These are phyloP conservation scores for Fusarium mundagurra DNA, from an alignment of 2,329 filamentous ascomycete genomes.

Conservation along the genomic window DNA sequence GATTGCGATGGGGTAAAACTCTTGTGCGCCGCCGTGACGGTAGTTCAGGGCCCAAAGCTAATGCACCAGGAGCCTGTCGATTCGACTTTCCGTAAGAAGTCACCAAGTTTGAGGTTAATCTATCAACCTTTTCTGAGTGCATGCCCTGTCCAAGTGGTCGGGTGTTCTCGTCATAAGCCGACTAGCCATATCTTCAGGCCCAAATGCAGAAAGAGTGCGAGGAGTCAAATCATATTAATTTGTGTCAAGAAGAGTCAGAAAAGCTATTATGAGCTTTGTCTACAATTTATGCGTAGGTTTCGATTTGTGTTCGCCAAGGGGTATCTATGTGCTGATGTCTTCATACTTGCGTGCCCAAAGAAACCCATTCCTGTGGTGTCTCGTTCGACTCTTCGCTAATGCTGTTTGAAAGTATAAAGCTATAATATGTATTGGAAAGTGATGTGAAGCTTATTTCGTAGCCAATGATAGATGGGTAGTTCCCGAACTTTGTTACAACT, in stretches of 20 bases:
- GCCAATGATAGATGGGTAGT: not conserved
- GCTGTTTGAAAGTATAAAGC: not conserved
- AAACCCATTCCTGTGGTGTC: too few relatives aligned
- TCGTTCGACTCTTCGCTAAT: too few relatives aligned
- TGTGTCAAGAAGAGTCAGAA: not conserved
- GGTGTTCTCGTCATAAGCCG: not conserved
- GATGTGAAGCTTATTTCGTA: not conserved
- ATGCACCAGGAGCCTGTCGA: not conserved
- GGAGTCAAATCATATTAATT: not conserved
- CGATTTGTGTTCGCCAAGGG: not conserved
- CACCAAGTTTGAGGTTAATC: not conserved
- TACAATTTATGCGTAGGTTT: too few relatives aligned
- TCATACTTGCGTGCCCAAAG: not conserved
- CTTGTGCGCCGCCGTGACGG: not conserved
- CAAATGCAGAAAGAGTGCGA: not conserved
- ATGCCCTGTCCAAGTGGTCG: rapidly evolving
- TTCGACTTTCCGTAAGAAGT: rapidly evolving
- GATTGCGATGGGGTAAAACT: not conserved
- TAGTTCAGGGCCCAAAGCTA: rapidly evolving
- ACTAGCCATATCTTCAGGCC: not conserved
- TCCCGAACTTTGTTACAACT: not conserved
- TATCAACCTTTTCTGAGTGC: too few relatives aligned
- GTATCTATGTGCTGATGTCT: not conserved
- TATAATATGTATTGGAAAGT: too few relatives aligned
- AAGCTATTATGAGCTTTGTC: not conserved